These are phyloP conservation scores for Kwoniella shivajii DNA, from an alignment of 1,284 basidiomycete species.

Conservation along the genomic window DNA sequence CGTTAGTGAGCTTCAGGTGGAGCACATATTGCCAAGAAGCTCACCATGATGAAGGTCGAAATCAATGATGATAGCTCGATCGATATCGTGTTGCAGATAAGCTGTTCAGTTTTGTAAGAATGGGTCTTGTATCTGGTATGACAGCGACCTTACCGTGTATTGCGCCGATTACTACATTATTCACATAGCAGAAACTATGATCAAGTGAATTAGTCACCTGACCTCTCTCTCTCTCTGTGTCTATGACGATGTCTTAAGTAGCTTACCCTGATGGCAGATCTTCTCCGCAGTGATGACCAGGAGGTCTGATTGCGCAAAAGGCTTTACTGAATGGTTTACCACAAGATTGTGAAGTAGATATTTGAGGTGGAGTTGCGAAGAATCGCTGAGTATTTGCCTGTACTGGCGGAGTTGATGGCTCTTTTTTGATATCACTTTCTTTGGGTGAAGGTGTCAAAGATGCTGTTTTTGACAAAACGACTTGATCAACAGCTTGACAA, in stretches of 20 bases:
- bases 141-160: constrained; percentile 70
- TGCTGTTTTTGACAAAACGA: constrained; percentile 54
- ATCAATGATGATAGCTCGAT: constrained; percentile 83
- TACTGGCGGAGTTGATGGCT: constrained; percentile 29
- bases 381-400: neutral
- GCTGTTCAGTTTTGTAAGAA: constrained; percentile 57
- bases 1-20: neutral
- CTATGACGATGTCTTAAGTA: neutral
- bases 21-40: constrained; percentile 67
- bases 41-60: constrained; percentile 91
- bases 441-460: constrained; percentile 24
- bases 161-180: constrained; percentile 87
- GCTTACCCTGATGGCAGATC: constrained; percentile 74
- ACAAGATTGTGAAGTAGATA: neutral
- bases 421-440: neutral
- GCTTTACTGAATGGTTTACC: constrained; percentile 57
- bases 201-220: neutral
- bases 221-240: neutral
- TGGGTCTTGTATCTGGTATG: neutral
- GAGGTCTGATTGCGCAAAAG: constrained; percentile 82
- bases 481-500: constrained; percentile 77
- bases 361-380: neutral
- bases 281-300: constrained; percentile 89
- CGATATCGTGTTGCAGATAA: constrained; percentile 74
- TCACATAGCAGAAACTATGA: constrained; percentile 78